Evolutionary conservation across 768 basidiomycete genomes (phyloP).

Genomic region (Tephrocybe rancida): DNA sequence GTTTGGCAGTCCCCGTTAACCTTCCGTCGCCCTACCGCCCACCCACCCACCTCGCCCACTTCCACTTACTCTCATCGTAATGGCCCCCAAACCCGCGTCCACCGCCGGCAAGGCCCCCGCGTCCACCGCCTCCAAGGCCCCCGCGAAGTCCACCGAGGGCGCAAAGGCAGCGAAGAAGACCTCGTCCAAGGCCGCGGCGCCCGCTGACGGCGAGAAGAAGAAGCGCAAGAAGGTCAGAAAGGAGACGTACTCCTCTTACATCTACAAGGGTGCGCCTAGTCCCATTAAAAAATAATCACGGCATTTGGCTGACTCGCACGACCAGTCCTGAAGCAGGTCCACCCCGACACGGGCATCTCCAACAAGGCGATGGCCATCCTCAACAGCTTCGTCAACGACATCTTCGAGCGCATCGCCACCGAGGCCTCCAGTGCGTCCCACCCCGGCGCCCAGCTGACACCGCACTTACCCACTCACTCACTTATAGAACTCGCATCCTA

Average conservation of each 20-base stretch:
- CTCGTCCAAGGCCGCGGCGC: conserved; percentile 47
- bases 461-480: neutral
- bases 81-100: conserved; percentile 83
- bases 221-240: conserved; percentile 86
- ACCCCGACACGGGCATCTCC: conserved; percentile 98
- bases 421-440: conserved; percentile 77
- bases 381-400: conserved; percentile 92
- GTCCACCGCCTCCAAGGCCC: conserved; percentile 71
- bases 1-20: conserved; percentile 19
- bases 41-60: conserved; percentile 24
- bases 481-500: conserved; percentile 88
- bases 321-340: conserved; percentile 98
- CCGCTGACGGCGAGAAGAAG: conserved; percentile 81
- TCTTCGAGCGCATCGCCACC: conserved; percentile 90
- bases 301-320: neutral
- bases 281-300: neutral
- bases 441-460: no score
- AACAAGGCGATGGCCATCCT: conserved; percentile 95
- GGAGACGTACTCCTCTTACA: conserved; percentile 94
- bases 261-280: conserved; percentile 74
- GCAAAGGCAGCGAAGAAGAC: conserved; percentile 83
- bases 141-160: conserved; percentile 64
- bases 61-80: conserved; percentile 32
- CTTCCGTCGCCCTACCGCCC: conserved; percentile 35
- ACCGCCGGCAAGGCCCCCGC: conserved; percentile 81